Evolutionary conservation across 257 asterid genomes (phyloP).

Genomic region (Gentiana straminea): DNA sequence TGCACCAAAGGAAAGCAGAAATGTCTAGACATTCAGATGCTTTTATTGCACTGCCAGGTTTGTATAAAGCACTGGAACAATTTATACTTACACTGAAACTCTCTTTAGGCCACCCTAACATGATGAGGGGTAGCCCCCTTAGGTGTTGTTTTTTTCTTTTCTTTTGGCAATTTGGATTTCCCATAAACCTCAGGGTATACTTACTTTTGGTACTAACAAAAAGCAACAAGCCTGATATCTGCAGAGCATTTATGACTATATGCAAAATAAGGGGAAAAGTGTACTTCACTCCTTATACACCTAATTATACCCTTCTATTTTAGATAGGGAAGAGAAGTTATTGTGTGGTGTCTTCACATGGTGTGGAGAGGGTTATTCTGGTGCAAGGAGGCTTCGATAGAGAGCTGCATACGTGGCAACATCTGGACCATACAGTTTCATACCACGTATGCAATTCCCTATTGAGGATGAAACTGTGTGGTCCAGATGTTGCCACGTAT

Average conservation of each 20-base stretch:
- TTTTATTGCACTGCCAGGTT: conserved; percentile 99
- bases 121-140: background rate
- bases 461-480: too few relatives aligned
- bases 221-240: conserved; percentile 3
- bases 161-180: conserved; percentile 8
- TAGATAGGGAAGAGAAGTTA: background rate
- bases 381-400: too few relatives aligned
- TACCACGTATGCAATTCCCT: too few relatives aligned
- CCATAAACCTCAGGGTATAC: conserved; percentile 2
- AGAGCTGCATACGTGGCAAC: too few relatives aligned
- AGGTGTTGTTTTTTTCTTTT: conserved; percentile 13
- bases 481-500: too few relatives aligned
- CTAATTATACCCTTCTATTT: conserved; percentile 3
- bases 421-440: too few relatives aligned
- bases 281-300: background rate
- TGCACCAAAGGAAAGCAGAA: conserved; percentile 99
- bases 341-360: too few relatives aligned
- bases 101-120: conserved; percentile 5
- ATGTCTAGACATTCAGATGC: conserved; percentile 97
- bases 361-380: too few relatives aligned
- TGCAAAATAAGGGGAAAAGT: background rate
- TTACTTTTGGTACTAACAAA: background rate
- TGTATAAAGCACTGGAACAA: conserved; percentile 16
- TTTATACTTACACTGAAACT: conserved; percentile 12
- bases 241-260: background rate